Conservation (phyloP, 345 rosid genomes). For the Syzygium oleosum region DNA sequence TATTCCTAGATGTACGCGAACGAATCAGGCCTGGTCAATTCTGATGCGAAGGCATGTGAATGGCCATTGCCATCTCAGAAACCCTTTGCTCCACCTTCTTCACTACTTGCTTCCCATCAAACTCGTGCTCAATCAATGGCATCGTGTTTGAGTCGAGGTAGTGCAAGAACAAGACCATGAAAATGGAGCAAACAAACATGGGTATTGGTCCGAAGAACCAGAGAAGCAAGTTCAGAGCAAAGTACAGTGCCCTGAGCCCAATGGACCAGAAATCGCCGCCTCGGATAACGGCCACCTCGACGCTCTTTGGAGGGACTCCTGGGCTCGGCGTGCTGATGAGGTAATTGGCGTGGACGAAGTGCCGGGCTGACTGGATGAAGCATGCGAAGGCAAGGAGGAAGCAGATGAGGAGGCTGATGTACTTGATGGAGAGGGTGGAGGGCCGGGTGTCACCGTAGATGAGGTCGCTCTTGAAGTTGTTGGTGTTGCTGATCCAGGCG, state of each 20-base stretch:
- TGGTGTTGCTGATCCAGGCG: constrained; percentile 66
- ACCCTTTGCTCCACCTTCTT: constrained; percentile 1
- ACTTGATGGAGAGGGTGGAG: constrained; percentile 65
- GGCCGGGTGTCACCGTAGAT: constrained; percentile 71
- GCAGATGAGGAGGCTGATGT: constrained; percentile 51
- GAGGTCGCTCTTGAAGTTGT: constrained; percentile 32
- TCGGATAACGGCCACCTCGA: constrained; percentile 38
- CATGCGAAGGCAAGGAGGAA: constrained; percentile 66
- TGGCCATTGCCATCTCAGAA: neutral
- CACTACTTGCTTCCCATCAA: constrained; percentile 5
- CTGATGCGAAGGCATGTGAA: neutral
- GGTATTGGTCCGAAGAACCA: constrained; percentile 95
- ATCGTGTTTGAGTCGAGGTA: constrained; percentile 47
- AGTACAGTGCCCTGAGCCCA: constrained; percentile 71
- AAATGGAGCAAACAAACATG: constrained; percentile 52
- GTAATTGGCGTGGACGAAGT: constrained; percentile 62
- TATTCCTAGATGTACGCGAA: neutral
- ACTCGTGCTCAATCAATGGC: constrained; percentile 32
- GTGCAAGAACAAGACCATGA: constrained; percentile 44
- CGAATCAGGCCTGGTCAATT: neutral
- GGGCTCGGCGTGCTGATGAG: constrained; percentile 51
- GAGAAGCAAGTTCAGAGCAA: constrained; percentile 51
- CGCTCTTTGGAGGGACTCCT: constrained; percentile 4
- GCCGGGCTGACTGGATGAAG: constrained; percentile 61
- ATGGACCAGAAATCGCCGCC: constrained; percentile 83